These are phyloP conservation scores for Cucumis hystrix DNA, from an alignment of 306 rosid genomes.

Conservation along the genomic window DNA sequence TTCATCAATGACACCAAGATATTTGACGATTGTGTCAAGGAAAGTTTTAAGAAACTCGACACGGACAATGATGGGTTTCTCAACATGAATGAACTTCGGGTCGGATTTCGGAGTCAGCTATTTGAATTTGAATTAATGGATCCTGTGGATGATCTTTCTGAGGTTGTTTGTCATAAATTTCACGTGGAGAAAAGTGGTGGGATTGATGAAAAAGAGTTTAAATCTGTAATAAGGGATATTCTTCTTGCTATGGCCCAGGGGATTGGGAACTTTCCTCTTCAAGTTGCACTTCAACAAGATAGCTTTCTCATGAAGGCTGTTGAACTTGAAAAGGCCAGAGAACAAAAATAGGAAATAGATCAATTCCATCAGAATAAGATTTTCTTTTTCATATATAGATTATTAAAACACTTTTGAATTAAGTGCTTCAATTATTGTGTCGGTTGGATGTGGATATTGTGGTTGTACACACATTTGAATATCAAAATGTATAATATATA, in stretches of 20 bases:
- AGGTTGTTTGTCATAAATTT: not conserved
- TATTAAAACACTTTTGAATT: no score
- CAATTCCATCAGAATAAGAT: no score
- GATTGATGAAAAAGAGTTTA: not conserved
- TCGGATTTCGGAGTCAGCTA: not conserved
- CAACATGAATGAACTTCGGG: not conserved
- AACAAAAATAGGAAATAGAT: not conserved
- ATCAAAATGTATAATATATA: no score
- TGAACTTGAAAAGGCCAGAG: constrained; percentile 28
- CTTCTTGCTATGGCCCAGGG: constrained; percentile 51
- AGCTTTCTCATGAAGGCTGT: constrained; percentile 42
- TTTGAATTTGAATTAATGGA: not conserved
- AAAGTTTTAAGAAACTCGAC: not conserved
- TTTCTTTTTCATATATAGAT: no score
- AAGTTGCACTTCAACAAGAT: constrained; percentile 33
- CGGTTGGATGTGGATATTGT: no score
- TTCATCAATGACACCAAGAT: not conserved
- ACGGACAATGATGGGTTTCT: not conserved
- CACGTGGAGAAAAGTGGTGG: not conserved
- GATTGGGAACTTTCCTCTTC: constrained; percentile 42
- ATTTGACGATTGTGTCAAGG: not conserved
- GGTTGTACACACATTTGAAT: no score
- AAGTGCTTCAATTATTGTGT: no score
- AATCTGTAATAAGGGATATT: constrained; percentile 28
- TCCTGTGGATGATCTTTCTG: not conserved